phyloP scores from a whole-genome alignment of 2,329 filamentous ascomycete genomes.

The Hypoxylon sp. region DNA sequence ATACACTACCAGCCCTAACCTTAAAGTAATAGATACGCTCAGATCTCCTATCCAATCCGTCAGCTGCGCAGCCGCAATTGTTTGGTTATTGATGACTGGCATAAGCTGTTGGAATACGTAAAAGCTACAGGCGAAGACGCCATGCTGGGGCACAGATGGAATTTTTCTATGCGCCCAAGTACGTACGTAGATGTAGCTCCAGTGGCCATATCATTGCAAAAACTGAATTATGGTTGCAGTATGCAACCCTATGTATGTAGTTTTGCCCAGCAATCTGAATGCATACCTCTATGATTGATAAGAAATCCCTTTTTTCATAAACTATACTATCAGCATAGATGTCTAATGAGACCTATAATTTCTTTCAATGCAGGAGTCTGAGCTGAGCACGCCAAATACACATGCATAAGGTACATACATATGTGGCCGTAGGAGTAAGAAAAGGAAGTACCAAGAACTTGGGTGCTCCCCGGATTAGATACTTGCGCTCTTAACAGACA shows the following conservation, averaged over 20 bases:
- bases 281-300: constrained; percentile 7
- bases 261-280: constrained; percentile 3
- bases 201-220: neutral
- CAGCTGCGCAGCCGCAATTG: constrained; percentile 21
- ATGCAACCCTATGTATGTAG: constrained; percentile 20
- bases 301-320: constrained; percentile 23
- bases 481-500: constrained; percentile 7
- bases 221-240: constrained; percentile 17
- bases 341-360: constrained; percentile 23
- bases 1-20: constrained; percentile 3
- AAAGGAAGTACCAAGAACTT: constrained; percentile 1
- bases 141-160: constrained; percentile 19
- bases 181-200: neutral
- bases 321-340: constrained; percentile 16
- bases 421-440: neutral
- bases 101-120: constrained; percentile 17
- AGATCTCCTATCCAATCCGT: constrained; percentile 34
- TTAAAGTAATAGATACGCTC: neutral
- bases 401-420: too few species aligned
- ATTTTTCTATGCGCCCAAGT: constrained; percentile 27
- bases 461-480: constrained; percentile 1
- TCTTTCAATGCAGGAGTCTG: constrained; percentile 24
- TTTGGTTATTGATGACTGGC: constrained; percentile 16
- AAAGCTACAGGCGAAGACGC: constrained; percentile 19
- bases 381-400: constrained; percentile 11